Percentiles rank a stretch among this genome's conserved stretches.
phyloP scores from a whole-genome alignment of 2,329 filamentous ascomycete genomes.

The Emydomyces testavorans region DNA sequence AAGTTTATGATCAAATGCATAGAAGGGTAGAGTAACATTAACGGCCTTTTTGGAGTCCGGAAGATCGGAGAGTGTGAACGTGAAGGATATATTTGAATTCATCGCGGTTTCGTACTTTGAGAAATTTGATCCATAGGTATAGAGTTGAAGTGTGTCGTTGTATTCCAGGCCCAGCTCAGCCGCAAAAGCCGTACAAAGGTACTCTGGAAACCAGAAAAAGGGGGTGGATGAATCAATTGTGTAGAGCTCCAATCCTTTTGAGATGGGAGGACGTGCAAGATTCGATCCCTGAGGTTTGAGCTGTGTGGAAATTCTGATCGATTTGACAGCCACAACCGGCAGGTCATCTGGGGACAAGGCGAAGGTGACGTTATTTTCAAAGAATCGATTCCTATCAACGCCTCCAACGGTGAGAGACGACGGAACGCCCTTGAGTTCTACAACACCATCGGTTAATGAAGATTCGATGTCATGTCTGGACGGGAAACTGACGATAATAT shows the following conservation, averaged over 20 bases:
- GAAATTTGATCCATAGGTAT: slow-evolving; percentile 25
- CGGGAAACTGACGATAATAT: slow-evolving; percentile 20
- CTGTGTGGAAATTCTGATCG: slow-evolving; percentile 20
- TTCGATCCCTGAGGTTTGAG: neutral
- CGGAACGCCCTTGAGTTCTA: slow-evolving; percentile 23
- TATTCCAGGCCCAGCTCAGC: slow-evolving; percentile 28
- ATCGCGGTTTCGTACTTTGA: slow-evolving; percentile 18
- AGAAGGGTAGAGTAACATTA: slow-evolving; percentile 30
- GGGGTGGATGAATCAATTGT: slow-evolving; percentile 34
- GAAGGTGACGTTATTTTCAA: slow-evolving; percentile 22
- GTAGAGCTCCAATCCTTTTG: slow-evolving; percentile 19
- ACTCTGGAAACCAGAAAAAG: slow-evolving; percentile 31
- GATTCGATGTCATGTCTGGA: neutral
- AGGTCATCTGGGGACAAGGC: slow-evolving; percentile 22
- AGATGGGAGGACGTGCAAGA: slow-evolving; percentile 19
- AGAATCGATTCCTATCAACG: slow-evolving; percentile 24
- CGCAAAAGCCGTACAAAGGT: slow-evolving; percentile 29
- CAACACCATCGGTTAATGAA: slow-evolving; percentile 5
- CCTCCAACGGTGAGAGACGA: slow-evolving; percentile 26
- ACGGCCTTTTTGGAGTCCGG: slow-evolving; percentile 21
- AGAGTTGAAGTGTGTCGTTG: slow-evolving; percentile 27
- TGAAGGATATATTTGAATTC: slow-evolving; percentile 25
- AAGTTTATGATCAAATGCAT: slow-evolving; percentile 30
- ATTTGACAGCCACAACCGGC: slow-evolving; percentile 25
- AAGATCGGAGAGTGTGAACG: slow-evolving; percentile 27